Conservation (phyloP, 2,329 filamentous ascomycete genomes). For the Phaeoacremonium minimum region DNA sequence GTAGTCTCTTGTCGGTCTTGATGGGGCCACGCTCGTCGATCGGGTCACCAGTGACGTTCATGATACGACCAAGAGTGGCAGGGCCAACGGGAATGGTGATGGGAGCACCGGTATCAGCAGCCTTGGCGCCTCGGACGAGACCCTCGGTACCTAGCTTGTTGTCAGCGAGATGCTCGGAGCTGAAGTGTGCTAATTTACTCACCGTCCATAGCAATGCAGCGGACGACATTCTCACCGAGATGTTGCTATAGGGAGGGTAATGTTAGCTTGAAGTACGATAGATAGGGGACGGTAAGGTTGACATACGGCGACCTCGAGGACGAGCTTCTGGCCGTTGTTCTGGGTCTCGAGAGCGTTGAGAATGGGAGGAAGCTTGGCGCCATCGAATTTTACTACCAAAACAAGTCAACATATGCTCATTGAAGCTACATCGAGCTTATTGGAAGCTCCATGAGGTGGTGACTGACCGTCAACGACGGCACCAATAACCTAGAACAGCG, state of each 20-base stretch:
- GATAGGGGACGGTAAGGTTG: constrained; percentile 30
- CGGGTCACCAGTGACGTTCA: constrained; percentile 99
- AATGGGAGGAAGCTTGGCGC: constrained; percentile 89
- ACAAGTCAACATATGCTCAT: constrained; percentile 15
- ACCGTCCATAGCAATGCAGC: constrained; percentile 99
- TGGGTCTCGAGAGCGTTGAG: constrained; percentile 91
- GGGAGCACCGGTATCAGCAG: constrained; percentile 83
- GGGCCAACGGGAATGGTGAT: constrained; percentile 96
- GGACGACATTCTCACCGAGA: constrained; percentile 97
- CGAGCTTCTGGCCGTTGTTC: constrained; percentile 90
- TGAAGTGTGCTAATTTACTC: constrained; percentile 42
- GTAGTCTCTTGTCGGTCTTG: constrained; percentile 81
- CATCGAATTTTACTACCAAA: constrained; percentile 86
- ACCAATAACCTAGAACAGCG: constrained; percentile 94
- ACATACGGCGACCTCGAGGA: constrained; percentile 92
- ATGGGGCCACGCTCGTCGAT: constrained; percentile 99
- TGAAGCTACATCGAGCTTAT: constrained; percentile 3
- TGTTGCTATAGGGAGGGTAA: constrained; percentile 73
- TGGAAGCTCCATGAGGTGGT: constrained; percentile 8
- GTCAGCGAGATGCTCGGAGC: constrained; percentile 8
- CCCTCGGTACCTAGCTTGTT: constrained; percentile 86
- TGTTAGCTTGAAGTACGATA: constrained; percentile 10
- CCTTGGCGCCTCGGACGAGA: constrained; percentile 89
- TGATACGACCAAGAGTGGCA: constrained; percentile 94
- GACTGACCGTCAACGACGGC: constrained; percentile 95